Evolutionary conservation across 805 yeast species (phyloP), one percentile per base, ranked within the genome.

Genomic region (Pichia scutulata): DNA sequence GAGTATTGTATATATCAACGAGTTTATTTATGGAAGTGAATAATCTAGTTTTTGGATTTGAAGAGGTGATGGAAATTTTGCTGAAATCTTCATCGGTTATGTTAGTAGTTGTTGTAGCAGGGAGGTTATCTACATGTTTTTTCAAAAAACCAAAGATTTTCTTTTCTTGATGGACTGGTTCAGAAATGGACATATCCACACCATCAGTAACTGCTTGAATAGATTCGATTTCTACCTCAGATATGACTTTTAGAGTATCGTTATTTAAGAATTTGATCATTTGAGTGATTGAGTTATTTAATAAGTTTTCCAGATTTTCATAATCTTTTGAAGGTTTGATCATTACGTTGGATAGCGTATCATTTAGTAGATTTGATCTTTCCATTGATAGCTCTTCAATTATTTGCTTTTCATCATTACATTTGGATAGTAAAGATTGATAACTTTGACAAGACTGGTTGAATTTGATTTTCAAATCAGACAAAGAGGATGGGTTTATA

Each of bases 201-300:
- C 82, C 90, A 1, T 84, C 87, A 1, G 93, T 89, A 47, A 85
- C 89, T 52, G 83, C 79, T 65, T 88, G 93, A 57, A 93, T 89
- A 25, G 93, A 82, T 65, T 92, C 97, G 47, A 92, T 82, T 59
- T 86, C 92, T 19, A 90, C 98, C 61, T 89, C 96, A 13, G 84
- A 77, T 40, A 75, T 73, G 22, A 93, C 83, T 53, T 95, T 77
- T 28, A 68, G 67, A 4, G 87, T 82, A 62, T 93, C 99, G 54
- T 84, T 82, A 43, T 74, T 69, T 52, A 90, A 76, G 57, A 89
- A 88, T 44, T 74, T 75, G 47, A 82, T 76, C 50, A 90, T 70
- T 2, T 76, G 62, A 13, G 67, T 58, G 37, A 86, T 65, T 40
- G 85, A 78, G 33, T 74, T 71, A 19, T 71, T 68, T 47, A 90